Evolutionary conservation across 1,284 basidiomycete species (phyloP), one percentile per base, ranked within the genome.

Genomic region (Heterobasidion annosum): DNA sequence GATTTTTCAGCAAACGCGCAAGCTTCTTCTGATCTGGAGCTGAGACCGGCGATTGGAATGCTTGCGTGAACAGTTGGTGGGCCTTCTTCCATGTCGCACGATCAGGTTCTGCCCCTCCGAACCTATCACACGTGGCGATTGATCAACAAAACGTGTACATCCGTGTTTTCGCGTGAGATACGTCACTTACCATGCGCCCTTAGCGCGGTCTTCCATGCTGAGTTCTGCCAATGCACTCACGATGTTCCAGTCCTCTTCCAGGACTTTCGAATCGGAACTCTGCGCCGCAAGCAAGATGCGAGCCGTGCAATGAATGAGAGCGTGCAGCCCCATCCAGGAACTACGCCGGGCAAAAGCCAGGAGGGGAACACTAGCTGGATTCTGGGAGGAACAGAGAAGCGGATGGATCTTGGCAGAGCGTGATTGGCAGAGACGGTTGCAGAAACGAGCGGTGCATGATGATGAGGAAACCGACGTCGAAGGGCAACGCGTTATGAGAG

Each of bases 301-400:
- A 25, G 84, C 83, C 0, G 88, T 78, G 58, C 79, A 79, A 53
- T 85, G 83, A 1, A 80, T 71, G 19, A 88, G 76, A 1, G 86
- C 85, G 61, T 89, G 82, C n/a, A 91, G 67, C 3, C 83, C 85
- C 75, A 91, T 82, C 85, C 88, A 91, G 54, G 81, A 69, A 15
- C 73, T 69, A 32, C 75, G 69, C 47, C 78, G 73, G 12, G 83
- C 80, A 59, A 83, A 83, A 40, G 72, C 70, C n/a, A 89, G 63
- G 2, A 93, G 73, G 0, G 79, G 75, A 2, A 71, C 67, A 1
- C 78, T 81, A 5, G 78, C 80, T 0, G 88, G 87, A 63, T 93
- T 95, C 54, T 83, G 81, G 0, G 79, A 74, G 1, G 82, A 74
- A 62, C 92, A 95, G 8, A 95, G 73, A 1, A 94, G 70, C 0